Conservation (phyloP, 139 green algal species). For the Tetraselmis striata region DNA sequence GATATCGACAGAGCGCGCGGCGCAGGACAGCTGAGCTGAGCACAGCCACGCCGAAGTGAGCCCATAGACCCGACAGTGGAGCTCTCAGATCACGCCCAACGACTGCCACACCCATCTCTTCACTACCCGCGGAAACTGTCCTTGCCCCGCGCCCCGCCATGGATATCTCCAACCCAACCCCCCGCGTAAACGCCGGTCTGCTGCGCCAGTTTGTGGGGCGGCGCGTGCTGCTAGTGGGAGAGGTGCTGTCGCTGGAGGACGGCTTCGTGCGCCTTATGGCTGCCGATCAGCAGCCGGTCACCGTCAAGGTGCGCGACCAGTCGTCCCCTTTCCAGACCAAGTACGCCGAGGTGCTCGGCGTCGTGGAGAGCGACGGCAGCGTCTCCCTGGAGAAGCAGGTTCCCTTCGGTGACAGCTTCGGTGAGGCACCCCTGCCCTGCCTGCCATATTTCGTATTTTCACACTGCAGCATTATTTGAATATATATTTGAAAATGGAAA, state of each 20-base stretch:
- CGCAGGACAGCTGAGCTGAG: too few species aligned
- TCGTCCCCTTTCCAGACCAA: background rate
- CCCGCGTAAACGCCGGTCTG: background rate
- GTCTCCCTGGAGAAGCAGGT: background rate
- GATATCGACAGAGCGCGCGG: too few species aligned
- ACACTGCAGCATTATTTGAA: background rate
- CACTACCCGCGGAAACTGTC: too few species aligned
- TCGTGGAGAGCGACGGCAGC: background rate
- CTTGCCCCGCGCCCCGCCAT: too few species aligned
- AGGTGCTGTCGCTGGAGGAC: background rate
- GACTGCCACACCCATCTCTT: too few species aligned
- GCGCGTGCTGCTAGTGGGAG: background rate
- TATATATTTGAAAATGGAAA: too few species aligned
- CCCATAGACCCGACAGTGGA: too few species aligned
- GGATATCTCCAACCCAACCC: background rate
- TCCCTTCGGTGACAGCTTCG: background rate
- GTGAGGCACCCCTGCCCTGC: background rate
- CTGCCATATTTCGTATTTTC: background rate
- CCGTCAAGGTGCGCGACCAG: background rate
- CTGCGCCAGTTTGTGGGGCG: background rate
- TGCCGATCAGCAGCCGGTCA: background rate
- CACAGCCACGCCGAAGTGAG: too few species aligned
- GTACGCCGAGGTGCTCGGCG: background rate
- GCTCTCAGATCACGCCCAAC: too few species aligned
- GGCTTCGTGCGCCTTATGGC: background rate